These are phyloP conservation scores for Angomonas deanei DNA, from an alignment of 208 protist genomes.

Conservation along the genomic window DNA sequence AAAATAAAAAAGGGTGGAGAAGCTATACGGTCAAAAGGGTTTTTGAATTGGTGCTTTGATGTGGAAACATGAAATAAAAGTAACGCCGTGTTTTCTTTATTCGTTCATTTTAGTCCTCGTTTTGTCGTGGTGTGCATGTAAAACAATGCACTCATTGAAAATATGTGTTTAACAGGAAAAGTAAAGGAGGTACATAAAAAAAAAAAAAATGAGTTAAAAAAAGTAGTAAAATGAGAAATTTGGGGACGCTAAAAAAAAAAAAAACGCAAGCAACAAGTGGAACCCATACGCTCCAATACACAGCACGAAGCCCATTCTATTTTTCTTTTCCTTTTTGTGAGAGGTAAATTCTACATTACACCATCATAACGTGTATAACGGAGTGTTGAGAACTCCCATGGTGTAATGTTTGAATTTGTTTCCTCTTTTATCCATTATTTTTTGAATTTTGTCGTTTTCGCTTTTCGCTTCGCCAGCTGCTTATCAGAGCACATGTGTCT, in stretches of 20 bases:
- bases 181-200: slow-evolving; percentile 21
- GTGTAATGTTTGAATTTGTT: too few species aligned
- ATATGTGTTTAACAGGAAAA: too few species aligned
- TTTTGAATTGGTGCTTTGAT: neutral
- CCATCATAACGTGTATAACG: too few species aligned
- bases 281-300: too few species aligned
- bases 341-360: too few species aligned
- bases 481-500: neutral
- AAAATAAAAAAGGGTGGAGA: neutral
- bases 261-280: slow-evolving; percentile 46
- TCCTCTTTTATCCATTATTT: slow-evolving; percentile 5
- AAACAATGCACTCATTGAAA: neutral
- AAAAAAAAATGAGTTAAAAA: slow-evolving; percentile 40
- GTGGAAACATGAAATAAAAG: neutral
- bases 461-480: neutral
- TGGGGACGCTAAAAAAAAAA: neutral
- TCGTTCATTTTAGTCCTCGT: neutral
- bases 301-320: too few species aligned
- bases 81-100: neutral
- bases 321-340: slow-evolving; percentile 9
- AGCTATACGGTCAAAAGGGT: too few species aligned
- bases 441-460: slow-evolving; percentile 1
- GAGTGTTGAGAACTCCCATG: too few species aligned
- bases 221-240: slow-evolving; percentile 11
- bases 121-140: neutral